phyloP scores from a whole-genome alignment of 257 asterid genomes.

The Parsonsia alboflavescens region DNA sequence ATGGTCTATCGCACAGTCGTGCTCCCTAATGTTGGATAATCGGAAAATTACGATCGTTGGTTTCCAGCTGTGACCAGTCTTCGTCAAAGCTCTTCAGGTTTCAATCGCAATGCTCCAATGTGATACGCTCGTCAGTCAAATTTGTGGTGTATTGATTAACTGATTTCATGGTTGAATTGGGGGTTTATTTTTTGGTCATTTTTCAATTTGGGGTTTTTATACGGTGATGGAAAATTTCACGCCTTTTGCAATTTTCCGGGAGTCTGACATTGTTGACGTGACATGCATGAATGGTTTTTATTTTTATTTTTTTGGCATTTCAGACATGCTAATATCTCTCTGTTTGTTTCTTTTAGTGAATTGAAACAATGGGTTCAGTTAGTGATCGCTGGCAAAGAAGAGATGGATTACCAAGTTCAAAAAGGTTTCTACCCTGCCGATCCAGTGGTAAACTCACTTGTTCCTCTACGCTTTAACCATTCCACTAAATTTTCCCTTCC shows the following conservation, averaged over 20 bases:
- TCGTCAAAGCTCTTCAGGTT: not conserved
- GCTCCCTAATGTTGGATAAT: not conserved
- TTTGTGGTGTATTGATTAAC: not conserved
- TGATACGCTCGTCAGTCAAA: not conserved
- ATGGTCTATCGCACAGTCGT: not conserved
- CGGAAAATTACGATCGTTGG: not conserved
- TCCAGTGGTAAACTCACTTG: conserved; percentile 36
- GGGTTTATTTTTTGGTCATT: not conserved
- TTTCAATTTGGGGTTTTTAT: not conserved
- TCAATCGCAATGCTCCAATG: not conserved
- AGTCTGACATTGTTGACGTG: not conserved
- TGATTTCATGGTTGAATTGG: not conserved
- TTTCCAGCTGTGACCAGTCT: not conserved
- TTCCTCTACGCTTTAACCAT: not conserved
- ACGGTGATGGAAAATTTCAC: not conserved
- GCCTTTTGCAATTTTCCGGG: not conserved
- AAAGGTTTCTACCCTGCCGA: conserved; percentile 36
- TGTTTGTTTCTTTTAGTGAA: conserved; percentile 11
- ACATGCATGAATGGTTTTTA: conserved; percentile 24
- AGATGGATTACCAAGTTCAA: conserved; percentile 25
- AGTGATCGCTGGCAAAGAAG: conserved; percentile 28
- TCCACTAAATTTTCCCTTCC: not conserved
- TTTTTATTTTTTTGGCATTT: conserved; percentile 12
- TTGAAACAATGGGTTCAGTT: conserved; percentile 43
- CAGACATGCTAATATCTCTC: not conserved